Conservation (phyloP, 2,329 filamentous ascomycete genomes). For the Ceratocystis colombiana region DNA sequence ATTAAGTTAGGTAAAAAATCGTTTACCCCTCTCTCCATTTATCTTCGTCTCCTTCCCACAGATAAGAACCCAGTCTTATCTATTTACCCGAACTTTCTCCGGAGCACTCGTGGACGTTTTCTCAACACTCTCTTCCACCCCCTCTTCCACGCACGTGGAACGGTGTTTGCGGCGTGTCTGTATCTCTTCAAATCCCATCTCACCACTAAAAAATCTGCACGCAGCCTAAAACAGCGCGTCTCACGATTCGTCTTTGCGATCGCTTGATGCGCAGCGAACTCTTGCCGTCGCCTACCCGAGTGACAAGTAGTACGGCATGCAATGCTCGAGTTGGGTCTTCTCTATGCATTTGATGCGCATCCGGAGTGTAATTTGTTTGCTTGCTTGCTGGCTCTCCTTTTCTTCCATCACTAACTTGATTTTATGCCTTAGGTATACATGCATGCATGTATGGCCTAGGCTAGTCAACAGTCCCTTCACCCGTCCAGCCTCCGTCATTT, state of each 20-base stretch:
- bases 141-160: neutral
- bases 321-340: neutral
- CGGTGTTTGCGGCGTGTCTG: neutral
- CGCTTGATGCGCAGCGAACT: neutral
- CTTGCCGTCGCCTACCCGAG: neutral
- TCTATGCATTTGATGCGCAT: no score
- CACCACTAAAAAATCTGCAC: neutral
- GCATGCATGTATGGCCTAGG: neutral
- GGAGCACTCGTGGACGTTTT: no score
- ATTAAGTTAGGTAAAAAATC: no score
- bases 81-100: no score
- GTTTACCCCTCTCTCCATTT: no score
- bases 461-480: neutral
- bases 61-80: no score
- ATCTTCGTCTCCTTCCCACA: no score
- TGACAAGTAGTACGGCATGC: neutral
- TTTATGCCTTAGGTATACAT: neutral
- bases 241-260: neutral
- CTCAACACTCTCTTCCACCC: neutral
- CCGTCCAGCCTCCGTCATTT: conserved; percentile 1
- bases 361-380: neutral
- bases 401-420: no score
- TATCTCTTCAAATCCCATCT: neutral
- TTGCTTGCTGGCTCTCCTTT: neutral
- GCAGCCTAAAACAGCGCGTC: neutral